Conservation (phyloP, 345 rosid species). For the Isatis tinctoria region DNA sequence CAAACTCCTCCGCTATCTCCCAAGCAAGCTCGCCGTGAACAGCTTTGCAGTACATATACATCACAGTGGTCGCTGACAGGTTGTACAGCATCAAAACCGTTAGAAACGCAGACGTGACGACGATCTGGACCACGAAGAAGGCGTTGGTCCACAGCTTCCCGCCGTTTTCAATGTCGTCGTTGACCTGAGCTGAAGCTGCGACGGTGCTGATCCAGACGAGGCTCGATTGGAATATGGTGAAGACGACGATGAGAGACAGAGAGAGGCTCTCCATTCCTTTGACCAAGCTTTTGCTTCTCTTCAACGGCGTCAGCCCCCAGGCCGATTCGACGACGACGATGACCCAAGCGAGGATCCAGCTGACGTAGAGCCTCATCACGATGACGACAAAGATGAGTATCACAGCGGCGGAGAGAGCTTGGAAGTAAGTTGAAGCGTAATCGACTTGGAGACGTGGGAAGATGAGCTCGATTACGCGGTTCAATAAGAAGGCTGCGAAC, state of each 20-base stretch:
- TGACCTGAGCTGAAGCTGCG: constrained; percentile 5
- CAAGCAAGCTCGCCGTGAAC: constrained; percentile 60
- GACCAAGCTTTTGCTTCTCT: constrained; percentile 48
- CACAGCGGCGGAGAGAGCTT: constrained; percentile 5
- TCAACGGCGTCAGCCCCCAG: constrained; percentile 64
- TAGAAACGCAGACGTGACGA: constrained; percentile 36
- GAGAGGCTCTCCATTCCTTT: constrained; percentile 49
- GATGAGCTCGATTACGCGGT: constrained; percentile 22
- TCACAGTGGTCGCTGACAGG: constrained; percentile 50
- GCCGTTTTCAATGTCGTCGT: not conserved
- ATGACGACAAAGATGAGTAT: constrained; percentile 6
- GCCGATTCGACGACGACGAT: constrained; percentile 61
- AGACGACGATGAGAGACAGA: constrained; percentile 34
- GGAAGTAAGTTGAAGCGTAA: constrained; percentile 36
- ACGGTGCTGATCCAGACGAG: constrained; percentile 28
- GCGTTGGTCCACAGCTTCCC: constrained; percentile 39
- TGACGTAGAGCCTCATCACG: constrained; percentile 36
- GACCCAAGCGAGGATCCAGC: constrained; percentile 48
- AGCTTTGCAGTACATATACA: constrained; percentile 71
- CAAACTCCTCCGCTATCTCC: constrained; percentile 73
- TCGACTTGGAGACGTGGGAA: constrained; percentile 18
- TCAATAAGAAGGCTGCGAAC: constrained; percentile 19
- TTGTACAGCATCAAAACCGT: constrained; percentile 34
- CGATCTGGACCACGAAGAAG: constrained; percentile 43
- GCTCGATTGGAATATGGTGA: constrained; percentile 20